Evolutionary conservation across 805 yeast species (phyloP).

Genomic region (Helenozyma rhizophorensis): DNA sequence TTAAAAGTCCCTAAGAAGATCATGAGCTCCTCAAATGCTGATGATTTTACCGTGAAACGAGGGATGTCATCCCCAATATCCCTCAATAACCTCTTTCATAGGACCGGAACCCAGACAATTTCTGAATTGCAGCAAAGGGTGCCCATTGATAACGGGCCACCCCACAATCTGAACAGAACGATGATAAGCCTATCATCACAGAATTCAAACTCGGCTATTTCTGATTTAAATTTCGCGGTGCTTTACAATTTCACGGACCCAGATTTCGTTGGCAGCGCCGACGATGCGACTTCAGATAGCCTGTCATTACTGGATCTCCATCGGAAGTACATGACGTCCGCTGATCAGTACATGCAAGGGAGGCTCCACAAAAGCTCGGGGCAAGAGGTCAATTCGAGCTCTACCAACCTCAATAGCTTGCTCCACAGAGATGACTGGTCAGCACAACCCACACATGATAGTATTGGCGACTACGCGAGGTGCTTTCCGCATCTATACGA

Average conservation of each 20-base stretch:
- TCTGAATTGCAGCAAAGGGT: constrained; percentile 3
- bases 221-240: constrained; percentile 5
- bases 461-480: too few relatives aligned
- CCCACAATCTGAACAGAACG: neutral
- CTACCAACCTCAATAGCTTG: neutral
- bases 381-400: too few relatives aligned
- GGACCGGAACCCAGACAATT: constrained; percentile 1
- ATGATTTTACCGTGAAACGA: neutral
- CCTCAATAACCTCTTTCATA: constrained; percentile 1
- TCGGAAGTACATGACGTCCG: constrained; percentile 11
- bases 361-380: constrained; percentile 8
- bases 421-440: too few relatives aligned
- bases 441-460: too few relatives aligned
- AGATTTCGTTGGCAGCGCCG: constrained; percentile 2
- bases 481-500: constrained; percentile 2
- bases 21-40: constrained; percentile 3
- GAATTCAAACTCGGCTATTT: constrained; percentile 11
- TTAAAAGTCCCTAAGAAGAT: constrained; percentile 7
- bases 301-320: constrained; percentile 10
- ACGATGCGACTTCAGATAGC: constrained; percentile 1
- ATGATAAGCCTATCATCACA: constrained; percentile 11
- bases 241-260: constrained; percentile 10
- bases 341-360: constrained; percentile 11
- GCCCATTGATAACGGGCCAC: too few relatives aligned
- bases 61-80: constrained; percentile 3